Evolutionary conservation across 176 grass and related monocot species (phyloP).

Genomic region (Rhynchospora breviuscula): DNA sequence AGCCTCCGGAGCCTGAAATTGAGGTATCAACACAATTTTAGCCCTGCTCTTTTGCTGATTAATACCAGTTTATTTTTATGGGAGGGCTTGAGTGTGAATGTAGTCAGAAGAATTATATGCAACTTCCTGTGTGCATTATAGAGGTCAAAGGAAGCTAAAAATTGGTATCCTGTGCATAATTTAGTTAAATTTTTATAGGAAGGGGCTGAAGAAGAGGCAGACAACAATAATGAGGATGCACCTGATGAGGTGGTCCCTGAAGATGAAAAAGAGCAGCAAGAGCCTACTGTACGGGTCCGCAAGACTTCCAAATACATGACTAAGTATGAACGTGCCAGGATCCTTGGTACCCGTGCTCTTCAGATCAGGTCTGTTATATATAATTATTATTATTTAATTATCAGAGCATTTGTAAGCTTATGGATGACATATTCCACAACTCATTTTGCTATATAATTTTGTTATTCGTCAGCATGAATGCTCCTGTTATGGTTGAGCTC

Average conservation of each 20-base stretch:
- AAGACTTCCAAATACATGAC: constrained; percentile 92
- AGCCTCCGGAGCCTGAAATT: constrained; percentile 62
- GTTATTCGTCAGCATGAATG: constrained; percentile 65
- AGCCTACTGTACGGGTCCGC: constrained; percentile 28
- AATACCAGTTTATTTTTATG: not conserved
- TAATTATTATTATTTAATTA: not conserved
- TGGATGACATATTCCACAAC: not conserved
- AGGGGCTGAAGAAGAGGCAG: constrained; percentile 56
- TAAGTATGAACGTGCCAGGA: constrained; percentile 91
- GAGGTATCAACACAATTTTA: constrained; percentile 36
- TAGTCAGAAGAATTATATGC: not conserved
- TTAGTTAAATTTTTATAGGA: constrained; percentile 29
- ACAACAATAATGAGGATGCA: constrained; percentile 73
- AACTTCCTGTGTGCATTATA: not conserved
- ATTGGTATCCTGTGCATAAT: not conserved
- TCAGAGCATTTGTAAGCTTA: not conserved
- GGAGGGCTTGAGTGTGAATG: not conserved
- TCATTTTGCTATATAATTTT: constrained; percentile 15
- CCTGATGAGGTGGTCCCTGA: constrained; percentile 45
- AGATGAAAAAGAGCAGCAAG: constrained; percentile 69
- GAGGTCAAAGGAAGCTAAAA: not conserved
- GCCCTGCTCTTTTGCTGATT: not conserved
- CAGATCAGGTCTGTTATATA: constrained; percentile 61
- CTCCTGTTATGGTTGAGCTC: constrained; percentile 93
- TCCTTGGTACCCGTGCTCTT: constrained; percentile 79